phyloP scores from a whole-genome alignment of 805 yeast species.

The Nakazawaea ambrosiae region DNA sequence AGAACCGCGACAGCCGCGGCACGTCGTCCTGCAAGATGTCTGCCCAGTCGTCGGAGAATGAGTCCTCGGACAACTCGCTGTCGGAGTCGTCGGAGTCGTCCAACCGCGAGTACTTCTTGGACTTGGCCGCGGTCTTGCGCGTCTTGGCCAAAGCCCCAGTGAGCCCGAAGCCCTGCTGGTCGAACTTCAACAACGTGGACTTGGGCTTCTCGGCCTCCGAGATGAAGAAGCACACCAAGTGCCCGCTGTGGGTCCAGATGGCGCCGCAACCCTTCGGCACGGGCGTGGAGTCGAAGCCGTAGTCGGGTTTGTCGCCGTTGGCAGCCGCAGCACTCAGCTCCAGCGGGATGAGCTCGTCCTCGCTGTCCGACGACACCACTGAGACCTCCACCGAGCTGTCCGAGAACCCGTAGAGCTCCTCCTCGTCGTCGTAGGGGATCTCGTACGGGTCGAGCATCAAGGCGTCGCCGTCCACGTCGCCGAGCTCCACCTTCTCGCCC shows the following conservation, averaged over 20 bases:
- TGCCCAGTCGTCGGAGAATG: slow-evolving; percentile 64
- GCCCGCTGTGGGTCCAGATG: slow-evolving; percentile 74
- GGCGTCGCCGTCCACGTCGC: slow-evolving; percentile 24
- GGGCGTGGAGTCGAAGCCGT: slow-evolving; percentile 70
- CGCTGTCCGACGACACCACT: slow-evolving; percentile 35
- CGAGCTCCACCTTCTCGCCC: slow-evolving; percentile 67
- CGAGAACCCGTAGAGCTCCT: slow-evolving; percentile 13
- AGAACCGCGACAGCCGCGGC: slow-evolving; percentile 44
- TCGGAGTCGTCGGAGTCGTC: slow-evolving; percentile 7
- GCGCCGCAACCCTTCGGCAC: slow-evolving; percentile 94
- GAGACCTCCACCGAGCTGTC: slow-evolving; percentile 17
- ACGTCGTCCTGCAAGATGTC: slow-evolving; percentile 55
- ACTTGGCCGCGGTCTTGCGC: slow-evolving; percentile 9
- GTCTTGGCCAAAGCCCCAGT: slow-evolving; percentile 23
- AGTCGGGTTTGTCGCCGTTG: slow-evolving; percentile 13
- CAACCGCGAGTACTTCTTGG: slow-evolving; percentile 5
- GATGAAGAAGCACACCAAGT: slow-evolving; percentile 74
- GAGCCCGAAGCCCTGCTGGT: slow-evolving; percentile 46
- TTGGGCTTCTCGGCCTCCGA: slow-evolving; percentile 41
- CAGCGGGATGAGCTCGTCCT: slow-evolving; percentile 16
- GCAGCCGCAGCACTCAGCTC: slow-evolving; percentile 18
- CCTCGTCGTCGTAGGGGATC: slow-evolving; percentile 22
- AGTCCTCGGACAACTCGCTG: slow-evolving; percentile 36
- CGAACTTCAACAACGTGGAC: slow-evolving; percentile 38
- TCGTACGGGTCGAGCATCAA: slow-evolving; percentile 22